These are phyloP conservation scores for Arthrinium puccinioides DNA, from an alignment of 2,329 filamentous ascomycete species.

Conservation along the genomic window DNA sequence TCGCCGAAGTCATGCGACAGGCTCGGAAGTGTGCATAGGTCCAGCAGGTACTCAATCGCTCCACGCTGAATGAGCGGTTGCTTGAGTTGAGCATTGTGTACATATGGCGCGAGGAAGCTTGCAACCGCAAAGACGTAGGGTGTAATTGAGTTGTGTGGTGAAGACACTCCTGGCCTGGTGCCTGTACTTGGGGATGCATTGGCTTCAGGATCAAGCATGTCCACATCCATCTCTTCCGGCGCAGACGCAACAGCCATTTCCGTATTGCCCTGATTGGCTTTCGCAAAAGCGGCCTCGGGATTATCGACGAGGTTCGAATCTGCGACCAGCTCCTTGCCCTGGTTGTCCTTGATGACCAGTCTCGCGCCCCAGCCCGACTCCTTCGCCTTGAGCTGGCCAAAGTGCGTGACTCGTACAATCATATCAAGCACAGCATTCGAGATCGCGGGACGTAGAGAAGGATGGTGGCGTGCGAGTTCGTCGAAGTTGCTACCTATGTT, in stretches of 20 bases:
- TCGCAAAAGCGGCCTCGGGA: constrained; percentile 13
- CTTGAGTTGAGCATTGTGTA: constrained; percentile 67
- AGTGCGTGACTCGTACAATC: constrained; percentile 70
- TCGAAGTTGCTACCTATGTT: constrained; percentile 82
- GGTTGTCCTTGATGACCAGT: constrained; percentile 55
- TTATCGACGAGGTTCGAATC: constrained; percentile 30
- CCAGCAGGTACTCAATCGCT: constrained; percentile 76
- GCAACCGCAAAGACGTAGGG: constrained; percentile 70
- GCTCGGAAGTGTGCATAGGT: constrained; percentile 76
- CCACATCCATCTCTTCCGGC: constrained; percentile 44
- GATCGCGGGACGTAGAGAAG: constrained; percentile 70
- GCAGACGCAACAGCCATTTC: constrained; percentile 16
- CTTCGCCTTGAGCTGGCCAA: constrained; percentile 65
- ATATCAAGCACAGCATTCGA: constrained; percentile 82
- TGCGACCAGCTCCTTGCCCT: constrained; percentile 53
- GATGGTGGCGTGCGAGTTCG: constrained; percentile 90
- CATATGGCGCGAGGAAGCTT: constrained; percentile 69
- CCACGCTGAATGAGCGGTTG: constrained; percentile 68
- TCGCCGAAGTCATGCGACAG: constrained; percentile 68
- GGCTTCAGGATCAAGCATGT: constrained; percentile 55
- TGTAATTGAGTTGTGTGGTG: constrained; percentile 36
- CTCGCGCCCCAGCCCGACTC: constrained; percentile 70
- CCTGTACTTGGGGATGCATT: constrained; percentile 13
- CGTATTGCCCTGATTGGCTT: constrained; percentile 31
- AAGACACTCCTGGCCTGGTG: constrained; percentile 7